Base-by-base conservation (phyloP, 2,329 filamentous ascomycete species). In the Hypoxylon sp. region DNA sequence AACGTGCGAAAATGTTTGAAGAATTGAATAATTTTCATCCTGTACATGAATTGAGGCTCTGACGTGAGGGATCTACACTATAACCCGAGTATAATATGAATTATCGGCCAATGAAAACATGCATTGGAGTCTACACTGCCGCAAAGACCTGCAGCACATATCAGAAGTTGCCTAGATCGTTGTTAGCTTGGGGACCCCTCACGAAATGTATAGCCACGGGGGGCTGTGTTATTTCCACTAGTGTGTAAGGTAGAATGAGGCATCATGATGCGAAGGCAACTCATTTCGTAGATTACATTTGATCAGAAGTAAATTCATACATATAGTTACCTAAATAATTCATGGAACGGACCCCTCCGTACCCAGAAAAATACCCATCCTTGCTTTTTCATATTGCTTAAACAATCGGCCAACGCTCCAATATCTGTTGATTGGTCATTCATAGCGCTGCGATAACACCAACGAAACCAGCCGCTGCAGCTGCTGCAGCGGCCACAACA, bases 381-480 rank as follows among this genome's bases (percentile, higher is more conserved):
- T 24, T 50, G 14, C 42, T 50, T 14, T 14, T 29, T 50, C 13
- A n/a, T 50, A n/a, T 24, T n/a, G 17, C 11, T 26, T 9, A 24
- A 8, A 13, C 26, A 6, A 29, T 50, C 5, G 5, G 22, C 14
- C 8, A 10, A 29, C 26, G 14, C 29, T 19, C 24, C 22, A 31
- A 31, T 44, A 22, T 8, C 11, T 33, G 22, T 6, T 59, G 11
- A 10, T 37, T 31, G 6, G 14, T 37, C 17, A 33, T 65, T 65
- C 19, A 65, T 3, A 66, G 17, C 14, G 51, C 57, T 14, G 44
- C 57, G n/a, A 61, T 14, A 29, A 29, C 46, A 1, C 63, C 59
- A 8, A 42, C 33, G n/a, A 68, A 58, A 3, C 66, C 66, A n/a
- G 60, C 52, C 3, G 58, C 59, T 11, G 47, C 62, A 8, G 58